Conservation (phyloP, 139 green algal genomes). For the Trebouxia sp. region DNA sequence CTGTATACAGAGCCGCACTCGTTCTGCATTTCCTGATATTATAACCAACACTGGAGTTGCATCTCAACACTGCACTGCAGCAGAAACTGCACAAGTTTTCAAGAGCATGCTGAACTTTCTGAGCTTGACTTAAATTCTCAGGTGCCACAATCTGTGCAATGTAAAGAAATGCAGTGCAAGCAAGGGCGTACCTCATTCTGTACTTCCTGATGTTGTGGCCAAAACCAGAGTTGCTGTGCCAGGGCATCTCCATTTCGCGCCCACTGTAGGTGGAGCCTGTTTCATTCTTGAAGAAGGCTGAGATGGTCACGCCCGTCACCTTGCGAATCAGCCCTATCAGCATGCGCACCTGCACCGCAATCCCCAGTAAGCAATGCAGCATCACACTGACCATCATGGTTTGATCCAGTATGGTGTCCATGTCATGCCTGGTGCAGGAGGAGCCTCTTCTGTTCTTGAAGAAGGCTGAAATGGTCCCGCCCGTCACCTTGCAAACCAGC, state of each 20-base stretch:
- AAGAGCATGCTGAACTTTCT: no score
- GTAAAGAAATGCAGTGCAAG: background rate
- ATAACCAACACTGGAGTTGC: no score
- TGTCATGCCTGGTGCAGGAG: background rate
- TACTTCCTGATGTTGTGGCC: constrained; percentile 25
- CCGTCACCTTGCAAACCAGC: constrained; percentile 26
- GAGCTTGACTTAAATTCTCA: background rate
- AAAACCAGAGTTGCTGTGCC: constrained; percentile 16
- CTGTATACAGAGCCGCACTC: no score
- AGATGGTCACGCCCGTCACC: constrained; percentile 27
- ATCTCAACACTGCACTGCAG: no score
- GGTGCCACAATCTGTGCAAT: background rate
- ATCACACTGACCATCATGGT: no score
- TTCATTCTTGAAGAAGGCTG: constrained; percentile 10
- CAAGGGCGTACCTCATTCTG: background rate
- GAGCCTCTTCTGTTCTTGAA: background rate
- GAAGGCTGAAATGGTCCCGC: constrained; percentile 19
- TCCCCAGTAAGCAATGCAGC: no score
- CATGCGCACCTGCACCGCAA: constrained; percentile 25
- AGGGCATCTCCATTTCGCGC: constrained; percentile 17
- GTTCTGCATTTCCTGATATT: no score
- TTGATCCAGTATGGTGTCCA: no score
- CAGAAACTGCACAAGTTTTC: no score
- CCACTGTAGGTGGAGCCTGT: background rate
- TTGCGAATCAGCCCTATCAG: constrained; percentile 23